Base-by-base conservation (phyloP, 2,329 filamentous ascomycete species). In the Chrysoporthe austroafricana region DNA sequence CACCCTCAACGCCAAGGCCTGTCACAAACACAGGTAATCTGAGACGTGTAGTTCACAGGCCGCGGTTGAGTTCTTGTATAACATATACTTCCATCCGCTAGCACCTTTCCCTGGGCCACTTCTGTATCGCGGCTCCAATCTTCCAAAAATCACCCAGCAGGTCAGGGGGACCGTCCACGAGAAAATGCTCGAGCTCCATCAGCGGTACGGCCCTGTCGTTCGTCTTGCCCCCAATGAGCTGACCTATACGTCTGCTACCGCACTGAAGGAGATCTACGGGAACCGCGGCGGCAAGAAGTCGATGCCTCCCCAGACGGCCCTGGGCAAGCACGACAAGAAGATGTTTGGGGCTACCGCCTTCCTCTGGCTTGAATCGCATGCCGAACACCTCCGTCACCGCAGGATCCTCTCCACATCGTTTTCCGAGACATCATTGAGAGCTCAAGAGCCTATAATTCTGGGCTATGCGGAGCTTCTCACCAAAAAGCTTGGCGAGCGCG, bases 361-460 rank as follows among this genome's bases (percentile, higher is more conserved):
- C 56, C 56, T 71, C 39, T 71, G 67, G 69, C 59, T 69, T 34
- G 56, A 68, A 46, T 69, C 67, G 34, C 62, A 62, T 4, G 59
- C 66, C 50, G 70, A 70, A 16, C 72, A 73, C 52, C 39, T 59
- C 4, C 66, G 71, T 3, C 73, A 73, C 42, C 74, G 75, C 26
- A 71, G 70, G 48, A 65, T 73, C 14, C 63, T 76, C 1, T 59
- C 71, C 8, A 71, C 71, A 21, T 72, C 72, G 42, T 76, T 76
- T 66, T 76, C 75, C 4, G 74, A 75, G 9, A 64, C 72, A 54
- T 72, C 73, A 1, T 62, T 76, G 59, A 70, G 69, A 34, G 71
- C 71, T 6, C 73, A 76, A 43, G 73, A 75, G 61, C 70, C 71
- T 50, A 65, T 74, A 56, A 70, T 76, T 13, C 34, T 56, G 2